Percentiles rank a stretch among this genome's conserved stretches.
Evolutionary conservation across 2,329 filamentous ascomycete species (phyloP).

Genomic region (Pseudocercospora fuligena): DNA sequence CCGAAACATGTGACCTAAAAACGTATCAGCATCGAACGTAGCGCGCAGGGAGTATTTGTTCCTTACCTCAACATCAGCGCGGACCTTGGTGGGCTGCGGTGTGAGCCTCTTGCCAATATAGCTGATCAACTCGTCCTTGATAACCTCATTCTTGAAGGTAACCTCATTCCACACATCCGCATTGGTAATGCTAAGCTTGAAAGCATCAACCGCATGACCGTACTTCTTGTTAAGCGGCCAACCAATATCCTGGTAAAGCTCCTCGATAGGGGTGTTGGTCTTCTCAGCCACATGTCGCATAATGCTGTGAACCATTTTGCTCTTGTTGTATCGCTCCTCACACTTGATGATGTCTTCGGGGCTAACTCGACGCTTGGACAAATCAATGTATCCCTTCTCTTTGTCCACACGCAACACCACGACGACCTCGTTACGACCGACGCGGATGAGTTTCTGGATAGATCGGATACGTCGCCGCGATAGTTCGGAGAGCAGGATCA

Average conservation of each 20-base stretch:
- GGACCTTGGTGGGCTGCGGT: constrained; percentile 97
- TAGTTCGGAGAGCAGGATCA: constrained; percentile 97
- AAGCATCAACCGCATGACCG: constrained; percentile 94
- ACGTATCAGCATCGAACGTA: background rate
- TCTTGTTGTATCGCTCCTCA: constrained; percentile 99
- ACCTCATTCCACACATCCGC: constrained; percentile 95
- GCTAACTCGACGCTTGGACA: constrained; percentile 96
- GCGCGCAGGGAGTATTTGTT: background rate
- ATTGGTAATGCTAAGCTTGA: constrained; percentile 99
- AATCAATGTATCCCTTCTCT: constrained; percentile 98
- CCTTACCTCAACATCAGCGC: constrained; percentile 84
- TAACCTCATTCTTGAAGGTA: constrained; percentile 80
- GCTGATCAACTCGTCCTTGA: constrained; percentile 85
- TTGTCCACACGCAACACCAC: constrained; percentile 99
- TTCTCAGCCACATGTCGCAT: constrained; percentile 99
- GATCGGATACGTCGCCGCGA: constrained; percentile 96
- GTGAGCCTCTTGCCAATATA: constrained; percentile 98
- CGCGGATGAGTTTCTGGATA: constrained; percentile 98
- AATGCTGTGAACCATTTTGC: constrained; percentile 98
- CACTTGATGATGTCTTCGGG: constrained; percentile 98
- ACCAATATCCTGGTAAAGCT: constrained; percentile 88
- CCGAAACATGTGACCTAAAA: constrained; percentile 74
- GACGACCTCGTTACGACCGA: constrained; percentile 97
- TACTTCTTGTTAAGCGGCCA: constrained; percentile 99
- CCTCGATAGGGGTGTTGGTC: constrained; percentile 90